A percentile compares a stretch with the other conserved stretches of the same genome.
phyloP scores from a whole-genome alignment of 2,329 filamentous ascomycete species.

The Apiospora hydei region DNA sequence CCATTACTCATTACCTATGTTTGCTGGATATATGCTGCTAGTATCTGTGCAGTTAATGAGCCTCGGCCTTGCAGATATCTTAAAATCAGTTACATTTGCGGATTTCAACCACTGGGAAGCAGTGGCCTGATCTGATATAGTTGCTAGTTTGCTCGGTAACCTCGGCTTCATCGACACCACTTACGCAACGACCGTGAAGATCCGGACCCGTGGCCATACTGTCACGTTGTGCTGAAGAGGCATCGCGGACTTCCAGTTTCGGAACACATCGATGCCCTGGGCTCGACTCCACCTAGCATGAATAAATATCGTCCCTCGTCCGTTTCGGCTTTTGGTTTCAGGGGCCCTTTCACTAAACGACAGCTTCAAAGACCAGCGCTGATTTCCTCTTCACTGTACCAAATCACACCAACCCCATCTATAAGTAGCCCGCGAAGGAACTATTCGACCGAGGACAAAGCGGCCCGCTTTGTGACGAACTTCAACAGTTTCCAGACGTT shows the following conservation, averaged over 20 bases:
- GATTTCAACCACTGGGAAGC: not conserved
- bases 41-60: not conserved
- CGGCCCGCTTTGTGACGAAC: constrained; percentile 11
- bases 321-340: not conserved
- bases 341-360: not conserved
- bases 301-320: constrained; percentile 18
- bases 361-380: not conserved
- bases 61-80: not conserved
- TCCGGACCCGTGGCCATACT: not conserved
- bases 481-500: constrained; percentile 22
- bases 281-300: constrained; percentile 24
- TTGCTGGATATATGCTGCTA: not conserved
- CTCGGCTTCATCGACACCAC: constrained; percentile 6
- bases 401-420: not conserved
- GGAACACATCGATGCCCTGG: not conserved
- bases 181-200: not conserved
- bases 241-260: not conserved
- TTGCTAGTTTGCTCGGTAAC: not conserved
- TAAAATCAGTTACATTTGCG: not conserved
- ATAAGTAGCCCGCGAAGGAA: not conserved
- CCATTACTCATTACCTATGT: not conserved
- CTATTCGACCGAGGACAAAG: constrained; percentile 18
- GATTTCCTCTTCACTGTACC: not conserved
- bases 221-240: not conserved
- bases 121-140: not conserved